Conservation (phyloP, 768 basidiomycete species). For the Auriculariales sp. region DNA sequence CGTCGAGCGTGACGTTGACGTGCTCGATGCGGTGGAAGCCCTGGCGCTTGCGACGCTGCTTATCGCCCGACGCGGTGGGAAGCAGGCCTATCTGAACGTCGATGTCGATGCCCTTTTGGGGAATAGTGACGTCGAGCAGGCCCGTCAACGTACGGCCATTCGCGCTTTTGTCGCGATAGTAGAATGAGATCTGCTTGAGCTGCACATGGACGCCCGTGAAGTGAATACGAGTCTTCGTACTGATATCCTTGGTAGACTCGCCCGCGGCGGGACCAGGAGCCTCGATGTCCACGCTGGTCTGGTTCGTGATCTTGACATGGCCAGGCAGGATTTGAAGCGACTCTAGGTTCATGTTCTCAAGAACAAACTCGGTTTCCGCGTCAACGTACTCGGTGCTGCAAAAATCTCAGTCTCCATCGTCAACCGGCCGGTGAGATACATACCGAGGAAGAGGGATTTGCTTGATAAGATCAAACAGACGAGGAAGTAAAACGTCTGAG, state of each 20-base stretch:
- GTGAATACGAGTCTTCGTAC: slow-evolving; percentile 50
- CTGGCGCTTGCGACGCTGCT: slow-evolving; percentile 28
- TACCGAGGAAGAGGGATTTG: slow-evolving; percentile 60
- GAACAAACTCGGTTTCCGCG: slow-evolving; percentile 50
- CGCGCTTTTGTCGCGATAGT: slow-evolving; percentile 46
- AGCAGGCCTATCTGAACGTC: slow-evolving; percentile 54
- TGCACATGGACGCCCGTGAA: slow-evolving; percentile 49
- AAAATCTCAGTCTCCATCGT: not conserved
- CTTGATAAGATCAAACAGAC: slow-evolving; percentile 33
- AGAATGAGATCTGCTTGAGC: slow-evolving; percentile 58
- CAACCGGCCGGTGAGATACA: slow-evolving; percentile 5
- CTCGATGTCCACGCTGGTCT: slow-evolving; percentile 37
- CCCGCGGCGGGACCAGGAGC: slow-evolving; percentile 22
- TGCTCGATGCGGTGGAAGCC: slow-evolving; percentile 48
- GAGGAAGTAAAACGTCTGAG: slow-evolving; percentile 66
- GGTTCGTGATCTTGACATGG: slow-evolving; percentile 56
- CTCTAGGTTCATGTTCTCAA: slow-evolving; percentile 61
- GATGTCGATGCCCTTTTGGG: slow-evolving; percentile 51
- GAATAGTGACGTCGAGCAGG: slow-evolving; percentile 44
- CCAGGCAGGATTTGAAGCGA: slow-evolving; percentile 53
- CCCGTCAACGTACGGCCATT: slow-evolving; percentile 38
- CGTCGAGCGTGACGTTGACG: slow-evolving; percentile 38
- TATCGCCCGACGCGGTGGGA: slow-evolving; percentile 28
- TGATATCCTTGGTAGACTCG: slow-evolving; percentile 33
- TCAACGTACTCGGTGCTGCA: slow-evolving; percentile 59